Conservation (phyloP, 352 stramenopile genomes). For the Globisporangium recalcitrans region DNA sequence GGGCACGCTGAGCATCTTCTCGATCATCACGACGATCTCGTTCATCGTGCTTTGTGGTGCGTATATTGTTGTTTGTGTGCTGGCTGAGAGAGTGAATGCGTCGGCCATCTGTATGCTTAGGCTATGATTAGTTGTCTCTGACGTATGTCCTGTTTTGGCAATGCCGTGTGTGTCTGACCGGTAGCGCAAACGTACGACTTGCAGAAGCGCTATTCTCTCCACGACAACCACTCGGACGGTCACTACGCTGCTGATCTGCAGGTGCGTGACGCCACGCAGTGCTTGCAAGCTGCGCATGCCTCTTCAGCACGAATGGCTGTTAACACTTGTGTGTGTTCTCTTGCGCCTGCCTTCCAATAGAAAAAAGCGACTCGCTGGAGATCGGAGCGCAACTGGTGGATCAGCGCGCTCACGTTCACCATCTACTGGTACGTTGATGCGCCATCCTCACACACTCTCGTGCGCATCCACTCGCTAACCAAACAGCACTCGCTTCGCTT, state of each 20-base stretch:
- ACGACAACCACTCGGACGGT: conserved; percentile 27
- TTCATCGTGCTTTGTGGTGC: conserved; percentile 56
- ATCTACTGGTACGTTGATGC: conserved; percentile 61
- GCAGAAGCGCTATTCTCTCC: conserved; percentile 62
- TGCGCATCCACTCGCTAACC: background rate
- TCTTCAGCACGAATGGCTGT: background rate
- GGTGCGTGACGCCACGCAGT: conserved; percentile 20
- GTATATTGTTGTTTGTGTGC: too few relatives aligned
- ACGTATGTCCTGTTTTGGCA: background rate
- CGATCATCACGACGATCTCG: conserved; percentile 66
- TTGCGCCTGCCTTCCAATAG: conserved; percentile 12
- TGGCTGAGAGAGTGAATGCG: too few relatives aligned
- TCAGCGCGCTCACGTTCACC: conserved; percentile 77
- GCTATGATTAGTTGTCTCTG: background rate
- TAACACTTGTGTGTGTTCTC: background rate
- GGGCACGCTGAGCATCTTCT: conserved; percentile 65
- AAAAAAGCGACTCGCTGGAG: conserved; percentile 78
- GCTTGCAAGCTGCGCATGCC: background rate
- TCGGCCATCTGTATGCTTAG: too few relatives aligned
- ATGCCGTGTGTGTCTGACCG: background rate
- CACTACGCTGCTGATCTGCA: conserved; percentile 74
- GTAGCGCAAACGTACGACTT: conserved; percentile 69
- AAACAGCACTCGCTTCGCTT: background rate
- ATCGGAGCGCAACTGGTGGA: conserved; percentile 81
- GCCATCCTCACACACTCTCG: background rate